These are phyloP conservation scores for Fusarium tricinctum DNA, from an alignment of 2,329 filamentous ascomycete genomes.

Conservation along the genomic window DNA sequence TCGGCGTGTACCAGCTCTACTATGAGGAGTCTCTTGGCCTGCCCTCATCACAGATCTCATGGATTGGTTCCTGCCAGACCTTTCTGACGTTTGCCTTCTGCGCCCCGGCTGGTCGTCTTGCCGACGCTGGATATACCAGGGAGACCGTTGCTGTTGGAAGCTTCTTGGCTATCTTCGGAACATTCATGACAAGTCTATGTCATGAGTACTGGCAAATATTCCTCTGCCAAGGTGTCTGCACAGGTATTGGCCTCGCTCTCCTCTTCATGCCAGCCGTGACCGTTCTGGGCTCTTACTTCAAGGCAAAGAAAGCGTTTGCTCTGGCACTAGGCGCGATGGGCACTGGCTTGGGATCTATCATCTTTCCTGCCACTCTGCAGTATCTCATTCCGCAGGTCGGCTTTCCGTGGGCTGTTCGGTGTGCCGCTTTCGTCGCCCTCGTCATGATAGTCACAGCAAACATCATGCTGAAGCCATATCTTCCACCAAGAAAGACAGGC, in stretches of 20 bases:
- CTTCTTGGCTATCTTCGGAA: constrained; percentile 60
- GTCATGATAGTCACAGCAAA: constrained; percentile 58
- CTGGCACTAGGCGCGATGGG: constrained; percentile 73
- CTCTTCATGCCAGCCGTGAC: constrained; percentile 72
- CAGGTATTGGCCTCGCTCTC: constrained; percentile 67
- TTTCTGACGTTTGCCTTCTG: constrained; percentile 65
- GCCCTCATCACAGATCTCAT: constrained; percentile 56
- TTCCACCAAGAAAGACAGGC: constrained; percentile 64
- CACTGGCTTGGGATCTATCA: constrained; percentile 67
- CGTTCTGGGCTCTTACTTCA: constrained; percentile 74
- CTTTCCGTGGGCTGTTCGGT: constrained; percentile 74
- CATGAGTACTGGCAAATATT: constrained; percentile 67
- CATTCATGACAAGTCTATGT: constrained; percentile 63
- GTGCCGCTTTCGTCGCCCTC: constrained; percentile 73
- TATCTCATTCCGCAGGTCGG: constrained; percentile 70
- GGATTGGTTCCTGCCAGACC: constrained; percentile 65
- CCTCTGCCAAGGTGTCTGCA: constrained; percentile 66
- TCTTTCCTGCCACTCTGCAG: constrained; percentile 70
- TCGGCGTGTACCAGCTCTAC: constrained; percentile 69
- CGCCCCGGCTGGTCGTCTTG: constrained; percentile 63
- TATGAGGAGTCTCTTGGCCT: constrained; percentile 56
- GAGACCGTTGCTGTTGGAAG: constrained; percentile 58
- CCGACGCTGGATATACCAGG: constrained; percentile 64
- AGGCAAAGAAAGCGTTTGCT: constrained; percentile 67
- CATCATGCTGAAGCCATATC: constrained; percentile 59